These are phyloP conservation scores for Phytophthora tentaculata DNA, from an alignment of 352 stramenopile genomes.

Conservation along the genomic window DNA sequence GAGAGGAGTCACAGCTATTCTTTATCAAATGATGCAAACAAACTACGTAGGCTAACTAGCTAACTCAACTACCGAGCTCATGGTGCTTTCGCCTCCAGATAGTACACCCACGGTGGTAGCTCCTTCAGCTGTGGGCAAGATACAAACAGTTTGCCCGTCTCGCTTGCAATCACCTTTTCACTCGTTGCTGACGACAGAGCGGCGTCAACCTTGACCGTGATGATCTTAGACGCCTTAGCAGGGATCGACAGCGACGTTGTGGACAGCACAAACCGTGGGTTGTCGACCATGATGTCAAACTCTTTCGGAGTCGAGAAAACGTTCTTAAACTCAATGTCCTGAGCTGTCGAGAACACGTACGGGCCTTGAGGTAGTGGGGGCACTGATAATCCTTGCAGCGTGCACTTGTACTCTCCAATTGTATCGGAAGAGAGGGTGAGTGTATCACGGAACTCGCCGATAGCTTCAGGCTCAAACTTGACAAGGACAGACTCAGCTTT, in stretches of 20 bases:
- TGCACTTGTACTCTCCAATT: slow-evolving; percentile 86
- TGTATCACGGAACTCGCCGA: slow-evolving; percentile 86
- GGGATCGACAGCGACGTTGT: slow-evolving; percentile 66
- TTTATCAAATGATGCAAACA: slow-evolving; percentile 22
- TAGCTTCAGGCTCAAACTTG: slow-evolving; percentile 89
- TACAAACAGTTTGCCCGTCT: slow-evolving; percentile 82
- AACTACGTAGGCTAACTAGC: neutral
- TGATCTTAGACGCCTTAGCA: slow-evolving; percentile 65
- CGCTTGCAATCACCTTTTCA: slow-evolving; percentile 19
- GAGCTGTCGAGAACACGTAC: slow-evolving; percentile 65
- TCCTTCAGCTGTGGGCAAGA: slow-evolving; percentile 73
- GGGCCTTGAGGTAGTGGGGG: slow-evolving; percentile 86
- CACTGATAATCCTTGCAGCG: slow-evolving; percentile 77
- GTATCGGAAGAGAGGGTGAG: slow-evolving; percentile 66
- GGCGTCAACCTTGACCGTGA: slow-evolving; percentile 70
- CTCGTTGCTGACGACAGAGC: slow-evolving; percentile 7
- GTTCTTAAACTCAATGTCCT: slow-evolving; percentile 91
- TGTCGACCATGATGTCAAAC: slow-evolving; percentile 87
- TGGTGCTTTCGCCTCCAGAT: slow-evolving; percentile 58
- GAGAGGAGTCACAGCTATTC: slow-evolving; percentile 48
- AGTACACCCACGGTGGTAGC: slow-evolving; percentile 89
- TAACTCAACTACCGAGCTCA: neutral
- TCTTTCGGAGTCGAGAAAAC: slow-evolving; percentile 80
- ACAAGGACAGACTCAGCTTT: slow-evolving; percentile 62
- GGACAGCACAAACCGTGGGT: slow-evolving; percentile 68